phyloP scores from a whole-genome alignment of 2,329 filamentous ascomycete genomes.

The Ustulina deusta region DNA sequence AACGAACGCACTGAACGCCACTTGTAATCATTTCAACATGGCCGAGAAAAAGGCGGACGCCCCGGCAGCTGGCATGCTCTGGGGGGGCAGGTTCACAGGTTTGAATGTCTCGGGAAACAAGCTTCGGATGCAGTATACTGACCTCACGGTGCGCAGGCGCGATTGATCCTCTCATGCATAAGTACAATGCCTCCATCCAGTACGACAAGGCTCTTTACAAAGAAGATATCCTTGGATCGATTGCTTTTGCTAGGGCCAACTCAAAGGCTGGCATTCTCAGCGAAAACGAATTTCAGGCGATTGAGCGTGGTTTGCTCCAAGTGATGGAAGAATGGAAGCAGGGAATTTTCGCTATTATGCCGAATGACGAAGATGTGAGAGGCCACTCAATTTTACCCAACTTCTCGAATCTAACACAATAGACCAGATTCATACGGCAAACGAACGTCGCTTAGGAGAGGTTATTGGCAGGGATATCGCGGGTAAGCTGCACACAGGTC shows the following conservation, averaged over 20 bases:
- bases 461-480: constrained; percentile 87
- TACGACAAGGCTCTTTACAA: constrained; percentile 83
- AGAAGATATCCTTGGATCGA: constrained; percentile 82
- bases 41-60: not conserved
- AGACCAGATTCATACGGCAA: constrained; percentile 44
- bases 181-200: constrained; percentile 85
- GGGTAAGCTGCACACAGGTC: constrained; percentile 89
- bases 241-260: constrained; percentile 87
- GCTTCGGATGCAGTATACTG: constrained; percentile 40
- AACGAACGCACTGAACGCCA: constrained; percentile 28
- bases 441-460: constrained; percentile 74
- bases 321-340: constrained; percentile 67
- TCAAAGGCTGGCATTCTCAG: constrained; percentile 79
- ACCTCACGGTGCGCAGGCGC: constrained; percentile 66
- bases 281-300: constrained; percentile 76
- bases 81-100: constrained; percentile 73
- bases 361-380: constrained; percentile 63
- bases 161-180: constrained; percentile 85
- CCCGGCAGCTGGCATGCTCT: constrained; percentile 59
- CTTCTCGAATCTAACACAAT: constrained; percentile 51
- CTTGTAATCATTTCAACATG: not conserved
- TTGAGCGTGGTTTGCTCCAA: constrained; percentile 76
- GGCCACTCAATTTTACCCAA: constrained; percentile 21
- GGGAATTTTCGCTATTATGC: constrained; percentile 63
- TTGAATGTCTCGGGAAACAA: constrained; percentile 39